Evolutionary conservation across 1,139 yeast genomes (phyloP).

Genomic region (Geotrichum europaeum): DNA sequence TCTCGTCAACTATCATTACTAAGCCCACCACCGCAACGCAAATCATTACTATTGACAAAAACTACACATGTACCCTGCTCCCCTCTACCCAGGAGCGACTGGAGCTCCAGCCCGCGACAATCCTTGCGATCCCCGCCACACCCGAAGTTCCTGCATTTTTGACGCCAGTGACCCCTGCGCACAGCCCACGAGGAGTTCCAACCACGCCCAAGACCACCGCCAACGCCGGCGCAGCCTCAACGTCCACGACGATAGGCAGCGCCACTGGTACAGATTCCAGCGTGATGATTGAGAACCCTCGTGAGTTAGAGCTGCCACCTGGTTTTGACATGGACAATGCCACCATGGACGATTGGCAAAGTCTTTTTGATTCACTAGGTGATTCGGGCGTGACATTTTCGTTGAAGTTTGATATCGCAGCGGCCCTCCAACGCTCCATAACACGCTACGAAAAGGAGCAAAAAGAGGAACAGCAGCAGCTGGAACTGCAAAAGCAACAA

Average conservation of each 20-base stretch:
- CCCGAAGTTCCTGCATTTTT: too few relatives aligned
- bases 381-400: constrained; percentile 18
- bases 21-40: too few relatives aligned
- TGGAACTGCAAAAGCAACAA: neutral
- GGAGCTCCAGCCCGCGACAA: too few relatives aligned
- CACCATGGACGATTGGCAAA: constrained; percentile 14
- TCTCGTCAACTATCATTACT: too few relatives aligned
- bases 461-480: neutral
- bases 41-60: too few relatives aligned
- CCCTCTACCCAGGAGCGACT: too few relatives aligned
- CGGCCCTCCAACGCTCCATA: constrained; percentile 15
- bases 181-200: too few relatives aligned
- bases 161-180: too few relatives aligned
- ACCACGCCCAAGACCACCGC: too few relatives aligned
- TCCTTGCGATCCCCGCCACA: too few relatives aligned
- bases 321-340: neutral
- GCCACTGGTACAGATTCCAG: neutral
- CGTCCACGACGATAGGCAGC: neutral
- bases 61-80: too few relatives aligned
- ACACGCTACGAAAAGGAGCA: constrained; percentile 8
- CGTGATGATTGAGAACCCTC: too few relatives aligned
- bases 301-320: neutral
- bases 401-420: constrained; percentile 17
- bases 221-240: neutral
- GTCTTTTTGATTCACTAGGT: constrained; percentile 14